Base-by-base conservation (phyloP, 2,329 filamentous ascomycete genomes). In the Penicillium sp. region DNA sequence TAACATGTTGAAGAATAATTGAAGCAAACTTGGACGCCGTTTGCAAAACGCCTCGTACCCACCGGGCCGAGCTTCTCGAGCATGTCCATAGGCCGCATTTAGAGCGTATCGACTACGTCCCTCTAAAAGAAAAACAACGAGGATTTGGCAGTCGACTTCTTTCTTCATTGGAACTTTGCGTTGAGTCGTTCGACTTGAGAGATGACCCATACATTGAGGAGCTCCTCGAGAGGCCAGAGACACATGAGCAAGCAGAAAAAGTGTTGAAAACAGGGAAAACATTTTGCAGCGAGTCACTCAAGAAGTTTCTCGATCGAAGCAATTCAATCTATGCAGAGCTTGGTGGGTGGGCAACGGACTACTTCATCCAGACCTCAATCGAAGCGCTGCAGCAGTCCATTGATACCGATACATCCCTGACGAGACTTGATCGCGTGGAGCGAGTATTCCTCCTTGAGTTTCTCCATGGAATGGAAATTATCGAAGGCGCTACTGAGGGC, bases 21-120 rank as follows among this genome's bases (percentile, higher is more conserved):
- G 90, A 95, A 66, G 58, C 68, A 3, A 89, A 87, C 38, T 74
- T 96, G 41, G 80, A 91, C 66, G 82, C 89, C 1, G 76, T 82
- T 29, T 88, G 86, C 58, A 81, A 80, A 54, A 86, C 86, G 0
- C 91, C 91, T 0, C 86, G 81, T 2, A 63, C 80, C 1, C 83
- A 92, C 64, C 81, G 87, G 2, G 80, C 82, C 12, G 88, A 94
- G 58, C 79, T 95, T 3, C 68, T 88, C n/a, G 75, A 76, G 16
- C 79, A 84, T 60, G 85, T 88, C 2, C 85, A 90, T 59, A 82
- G 76, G n/a, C 90, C 90, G 1, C 65, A 75, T 9, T 28, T 70
- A 9, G 55, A 61, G 21, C 63, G 60, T 2, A 47, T 70, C 6
- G 38, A 49, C n/a, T 70, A 60, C n/a, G 31, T 46, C 4, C 58